Base-by-base conservation (phyloP, 163 green algal species). In the Coccomyxa subellipsoidea region DNA sequence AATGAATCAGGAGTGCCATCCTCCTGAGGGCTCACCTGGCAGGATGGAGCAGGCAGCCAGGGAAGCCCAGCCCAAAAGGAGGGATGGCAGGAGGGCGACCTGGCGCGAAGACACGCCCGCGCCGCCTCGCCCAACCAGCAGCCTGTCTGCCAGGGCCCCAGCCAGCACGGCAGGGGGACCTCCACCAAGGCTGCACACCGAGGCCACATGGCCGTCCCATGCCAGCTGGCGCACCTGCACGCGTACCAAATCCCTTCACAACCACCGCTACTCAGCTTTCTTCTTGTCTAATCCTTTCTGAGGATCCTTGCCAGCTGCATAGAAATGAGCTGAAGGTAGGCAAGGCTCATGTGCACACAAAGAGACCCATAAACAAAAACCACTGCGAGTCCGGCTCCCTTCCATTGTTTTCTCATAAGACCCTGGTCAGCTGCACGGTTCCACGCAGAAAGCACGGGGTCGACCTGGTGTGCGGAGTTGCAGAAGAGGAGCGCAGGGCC, bases 401-500 rank as follows among this genome's bases (percentile, higher is more conserved):
- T n/a, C n/a, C n/a, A n/a, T n/a, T n/a, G n/a, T n/a, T n/a, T n/a
- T n/a, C n/a, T n/a, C n/a, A n/a, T n/a, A n/a, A n/a, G n/a, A n/a
- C n/a, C n/a, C n/a, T n/a, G n/a, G n/a, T n/a, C n/a, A n/a, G n/a
- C n/a, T n/a, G n/a, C n/a, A n/a, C n/a, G n/a, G n/a, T n/a, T n/a
- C n/a, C n/a, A n/a, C n/a, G n/a, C n/a, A n/a, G n/a, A n/a, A n/a
- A n/a, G n/a, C n/a, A n/a, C n/a, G n/a, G n/a, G n/a, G 69, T 21
- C 31, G 72, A 85, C 84, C 85, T 94, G 89, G 37, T 89, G 88
- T 7, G 38, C 84, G 21, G 79, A 80, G 6, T 91, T 95, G 76
- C 85, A 81, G 39, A 91, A 89, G 32, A 97, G 88, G 85, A 96
- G 86, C 2, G 90, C 88, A 1, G 93, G 93, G 0, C 93, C 93